A percentile compares a stretch with the other conserved stretches of the same genome.
Conservation (phyloP, 352 stramenopile genomes). For the Peronospora belbahrii region DNA sequence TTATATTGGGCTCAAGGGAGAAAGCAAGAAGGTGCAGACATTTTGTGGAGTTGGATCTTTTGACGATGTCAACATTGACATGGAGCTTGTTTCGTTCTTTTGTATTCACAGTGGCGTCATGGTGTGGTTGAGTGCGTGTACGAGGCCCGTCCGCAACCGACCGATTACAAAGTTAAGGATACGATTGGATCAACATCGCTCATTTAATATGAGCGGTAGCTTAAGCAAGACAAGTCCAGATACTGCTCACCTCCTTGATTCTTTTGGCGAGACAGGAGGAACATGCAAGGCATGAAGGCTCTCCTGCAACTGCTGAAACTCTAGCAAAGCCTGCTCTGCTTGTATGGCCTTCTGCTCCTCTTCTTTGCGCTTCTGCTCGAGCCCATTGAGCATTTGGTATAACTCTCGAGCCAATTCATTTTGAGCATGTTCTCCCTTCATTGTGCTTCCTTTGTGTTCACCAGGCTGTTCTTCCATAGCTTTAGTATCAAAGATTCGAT, state of each 20-base stretch:
- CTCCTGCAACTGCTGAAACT: conserved; percentile 47
- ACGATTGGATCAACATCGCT: conserved; percentile 38
- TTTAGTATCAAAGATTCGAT: background rate
- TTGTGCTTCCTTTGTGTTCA: conserved; percentile 3
- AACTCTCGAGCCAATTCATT: conserved; percentile 47
- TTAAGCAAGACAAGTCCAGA: background rate
- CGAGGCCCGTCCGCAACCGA: conserved; percentile 62
- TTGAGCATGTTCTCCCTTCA: conserved; percentile 2
- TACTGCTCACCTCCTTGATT: background rate
- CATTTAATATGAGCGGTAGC: conserved; percentile 24
- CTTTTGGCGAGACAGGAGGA: conserved; percentile 14
- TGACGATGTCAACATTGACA: conserved; percentile 7
- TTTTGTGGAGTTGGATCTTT: background rate
- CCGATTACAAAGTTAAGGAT: conserved; percentile 73
- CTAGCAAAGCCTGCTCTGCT: conserved; percentile 39
- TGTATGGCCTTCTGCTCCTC: conserved; percentile 52
- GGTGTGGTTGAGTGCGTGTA: conserved; percentile 83
- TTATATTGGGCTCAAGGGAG: conserved; percentile 83
- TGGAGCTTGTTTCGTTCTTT: conserved; percentile 3
- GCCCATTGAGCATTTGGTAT: conserved; percentile 45
- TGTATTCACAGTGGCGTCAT: conserved; percentile 57
- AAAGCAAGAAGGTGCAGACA: conserved; percentile 70
- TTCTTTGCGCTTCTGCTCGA: conserved; percentile 50
- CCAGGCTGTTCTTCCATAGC: conserved; percentile 1
- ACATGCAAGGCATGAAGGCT: conserved; percentile 24